Evolutionary conservation across 768 basidiomycete genomes (phyloP).

Genomic region (Erythrobasidium yunnanense): DNA sequence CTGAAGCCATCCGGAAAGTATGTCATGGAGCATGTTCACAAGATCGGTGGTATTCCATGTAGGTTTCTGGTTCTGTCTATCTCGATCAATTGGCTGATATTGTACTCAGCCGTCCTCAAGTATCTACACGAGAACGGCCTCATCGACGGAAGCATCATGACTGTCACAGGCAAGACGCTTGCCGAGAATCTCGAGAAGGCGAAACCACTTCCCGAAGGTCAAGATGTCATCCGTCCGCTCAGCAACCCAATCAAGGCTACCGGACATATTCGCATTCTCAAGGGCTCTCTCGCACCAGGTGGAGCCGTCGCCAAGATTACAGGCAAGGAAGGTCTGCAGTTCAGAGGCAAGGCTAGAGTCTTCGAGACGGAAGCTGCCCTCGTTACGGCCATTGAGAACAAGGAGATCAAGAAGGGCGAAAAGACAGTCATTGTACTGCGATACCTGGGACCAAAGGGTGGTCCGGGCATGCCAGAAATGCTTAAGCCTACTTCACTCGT

Average conservation of each 20-base stretch:
- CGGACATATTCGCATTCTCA: constrained; percentile 82
- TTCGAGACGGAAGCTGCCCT: constrained; percentile 88
- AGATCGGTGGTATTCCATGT: constrained; percentile 94
- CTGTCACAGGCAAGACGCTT: constrained; percentile 77
- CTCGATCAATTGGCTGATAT: background rate
- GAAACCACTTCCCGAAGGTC: constrained; percentile 55
- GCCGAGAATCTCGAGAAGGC: constrained; percentile 81
- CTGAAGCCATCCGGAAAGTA: constrained; percentile 96
- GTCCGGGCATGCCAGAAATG: constrained; percentile 98
- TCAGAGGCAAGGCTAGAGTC: constrained; percentile 80
- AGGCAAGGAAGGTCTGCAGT: constrained; percentile 81
- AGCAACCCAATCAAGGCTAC: constrained; percentile 76
- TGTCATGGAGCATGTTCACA: constrained; percentile 95
- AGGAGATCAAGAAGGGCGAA: constrained; percentile 81
- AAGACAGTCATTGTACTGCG: constrained; percentile 87
- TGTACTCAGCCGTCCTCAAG: constrained; percentile 50
- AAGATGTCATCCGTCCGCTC: constrained; percentile 79
- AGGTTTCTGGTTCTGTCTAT: constrained; percentile 39
- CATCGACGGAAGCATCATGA: constrained; percentile 81
- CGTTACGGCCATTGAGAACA: constrained; percentile 72
- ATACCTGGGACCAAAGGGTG: constrained; percentile 93
- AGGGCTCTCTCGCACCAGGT: constrained; percentile 83
- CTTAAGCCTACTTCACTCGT: constrained; percentile 93
- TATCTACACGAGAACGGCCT: constrained; percentile 72
- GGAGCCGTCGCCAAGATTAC: constrained; percentile 96